phyloP scores from a whole-genome alignment of 169 alveolate genomes.

The Besnoitia besnoiti region DNA sequence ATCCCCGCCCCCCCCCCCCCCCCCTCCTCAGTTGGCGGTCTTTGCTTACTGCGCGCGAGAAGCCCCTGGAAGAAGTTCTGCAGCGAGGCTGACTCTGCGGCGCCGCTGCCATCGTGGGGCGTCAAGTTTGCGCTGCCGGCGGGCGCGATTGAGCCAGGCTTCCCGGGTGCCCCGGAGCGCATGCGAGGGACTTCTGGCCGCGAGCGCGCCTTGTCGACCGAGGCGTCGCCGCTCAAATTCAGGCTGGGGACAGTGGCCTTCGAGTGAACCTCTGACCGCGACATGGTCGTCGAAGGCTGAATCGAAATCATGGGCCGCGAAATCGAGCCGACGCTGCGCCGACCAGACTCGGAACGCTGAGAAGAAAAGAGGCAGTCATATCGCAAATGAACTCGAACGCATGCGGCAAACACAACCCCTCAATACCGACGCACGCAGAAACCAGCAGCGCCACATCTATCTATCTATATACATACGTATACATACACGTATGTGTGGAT shows the following conservation, averaged over 20 bases:
- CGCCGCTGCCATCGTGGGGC: background rate
- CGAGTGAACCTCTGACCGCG: background rate
- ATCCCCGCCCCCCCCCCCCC: background rate
- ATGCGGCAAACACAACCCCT: too few relatives aligned
- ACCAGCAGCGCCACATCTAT: background rate
- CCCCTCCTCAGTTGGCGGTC: background rate
- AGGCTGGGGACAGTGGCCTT: background rate
- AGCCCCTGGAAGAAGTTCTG: constrained; percentile 50
- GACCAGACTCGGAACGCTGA: background rate
- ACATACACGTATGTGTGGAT: background rate
- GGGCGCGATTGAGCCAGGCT: background rate
- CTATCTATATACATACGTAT: background rate
- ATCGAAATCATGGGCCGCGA: background rate
- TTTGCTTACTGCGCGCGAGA: constrained; percentile 18
- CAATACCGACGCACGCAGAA: background rate
- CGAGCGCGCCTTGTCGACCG: background rate
- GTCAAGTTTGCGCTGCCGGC: background rate
- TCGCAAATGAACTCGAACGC: background rate
- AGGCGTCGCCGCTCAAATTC: background rate
- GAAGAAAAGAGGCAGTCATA: background rate
- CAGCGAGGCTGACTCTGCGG: constrained; percentile 26
- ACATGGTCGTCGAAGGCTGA: background rate
- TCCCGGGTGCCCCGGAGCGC: background rate
- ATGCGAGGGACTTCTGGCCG: background rate
- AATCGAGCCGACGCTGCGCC: background rate